phyloP scores from a whole-genome alignment of 805 yeast species.

The Kodamaea hsintzibuensis region DNA sequence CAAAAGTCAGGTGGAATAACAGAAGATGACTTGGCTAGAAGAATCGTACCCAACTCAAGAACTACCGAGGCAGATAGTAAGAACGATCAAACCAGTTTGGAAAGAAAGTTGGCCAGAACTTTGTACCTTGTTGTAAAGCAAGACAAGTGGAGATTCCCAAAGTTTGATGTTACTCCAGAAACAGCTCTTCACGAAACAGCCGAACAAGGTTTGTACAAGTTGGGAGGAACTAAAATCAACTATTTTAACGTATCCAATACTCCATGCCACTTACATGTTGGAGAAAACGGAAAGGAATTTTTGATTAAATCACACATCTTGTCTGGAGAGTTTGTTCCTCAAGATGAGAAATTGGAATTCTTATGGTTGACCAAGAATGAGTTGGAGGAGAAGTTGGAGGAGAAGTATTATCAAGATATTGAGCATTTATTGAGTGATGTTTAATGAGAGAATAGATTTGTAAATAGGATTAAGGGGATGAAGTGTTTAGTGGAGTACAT shows the following conservation, averaged over 20 bases:
- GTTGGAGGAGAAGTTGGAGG: constrained; percentile 51
- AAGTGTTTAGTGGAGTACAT: not conserved
- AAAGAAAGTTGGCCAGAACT: constrained; percentile 76
- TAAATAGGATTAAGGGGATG: constrained; percentile 8
- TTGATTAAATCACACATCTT: constrained; percentile 84
- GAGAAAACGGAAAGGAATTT: constrained; percentile 51
- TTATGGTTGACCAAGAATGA: constrained; percentile 89
- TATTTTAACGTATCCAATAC: constrained; percentile 90
- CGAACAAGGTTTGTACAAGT: constrained; percentile 63
- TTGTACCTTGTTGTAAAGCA: constrained; percentile 69
- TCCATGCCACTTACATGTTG: constrained; percentile 65
- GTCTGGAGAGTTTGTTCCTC: constrained; percentile 69
- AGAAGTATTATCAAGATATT: constrained; percentile 57
- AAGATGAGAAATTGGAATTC: constrained; percentile 46
- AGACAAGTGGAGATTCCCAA: constrained; percentile 78
- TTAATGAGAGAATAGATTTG: constrained; percentile 15
- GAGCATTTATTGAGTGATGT: constrained; percentile 48
- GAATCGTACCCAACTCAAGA: constrained; percentile 70
- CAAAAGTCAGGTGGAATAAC: constrained; percentile 18
- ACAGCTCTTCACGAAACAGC: constrained; percentile 71
- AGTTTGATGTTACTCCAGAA: constrained; percentile 47
- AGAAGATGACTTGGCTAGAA: constrained; percentile 60
- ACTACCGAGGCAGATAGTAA: constrained; percentile 71
- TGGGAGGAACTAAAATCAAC: constrained; percentile 78
- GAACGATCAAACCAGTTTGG: constrained; percentile 67